Base-by-base conservation (phyloP, 2,329 filamentous ascomycete species). In the Plectosphaerella plurivora region DNA sequence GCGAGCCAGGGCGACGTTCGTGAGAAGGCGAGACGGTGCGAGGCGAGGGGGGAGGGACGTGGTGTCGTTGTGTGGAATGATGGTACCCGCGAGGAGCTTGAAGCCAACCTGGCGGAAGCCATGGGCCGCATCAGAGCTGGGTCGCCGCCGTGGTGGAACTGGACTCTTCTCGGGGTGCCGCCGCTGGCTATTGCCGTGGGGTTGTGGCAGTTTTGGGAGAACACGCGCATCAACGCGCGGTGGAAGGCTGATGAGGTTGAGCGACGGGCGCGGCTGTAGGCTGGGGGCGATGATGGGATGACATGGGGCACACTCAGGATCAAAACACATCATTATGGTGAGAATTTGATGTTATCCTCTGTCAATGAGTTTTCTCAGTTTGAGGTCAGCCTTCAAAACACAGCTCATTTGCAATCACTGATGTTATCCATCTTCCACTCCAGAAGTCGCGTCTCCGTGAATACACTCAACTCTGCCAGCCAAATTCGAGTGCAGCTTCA, bases 51-150 rank as follows among this genome's bases (percentile, higher is more conserved):
- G 49, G 66, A 70, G 45, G 83, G 83, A 7, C 79, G 78, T 47
- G 93, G 92, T 0, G 79, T 91, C 4, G 90, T 97, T 35, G 79
- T 99, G 22, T 94, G 89, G 89, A 99, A 99, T 71, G 93, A 97
- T 71, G 83, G 82, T 3, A 83, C 83, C 46, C 85, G 77, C 63
- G 84, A 84, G 36, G 83, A 91, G 56, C 68, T 99, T 63, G 79
- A 82, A 68, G 68, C 64, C 3, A 84, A 90, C 67, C 73, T 97
- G 11, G 76, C 78, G 49, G 74, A 72, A 54, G 88, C 86, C 8
- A 83, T 97, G 73, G 64, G 62, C 4, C 77, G 78, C 55, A 72
- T 97, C 37, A 77, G 75, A 61, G 73, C 63, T 45, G 70, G 72
- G 16, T 94, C 87, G 67, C 89, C 90, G 7, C 70, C 73, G 56